A percentile compares a stretch with the other conserved stretches of the same genome.
phyloP scores from a whole-genome alignment of 73 alveolate genomes.

The Paramecium sexaurelia region DNA sequence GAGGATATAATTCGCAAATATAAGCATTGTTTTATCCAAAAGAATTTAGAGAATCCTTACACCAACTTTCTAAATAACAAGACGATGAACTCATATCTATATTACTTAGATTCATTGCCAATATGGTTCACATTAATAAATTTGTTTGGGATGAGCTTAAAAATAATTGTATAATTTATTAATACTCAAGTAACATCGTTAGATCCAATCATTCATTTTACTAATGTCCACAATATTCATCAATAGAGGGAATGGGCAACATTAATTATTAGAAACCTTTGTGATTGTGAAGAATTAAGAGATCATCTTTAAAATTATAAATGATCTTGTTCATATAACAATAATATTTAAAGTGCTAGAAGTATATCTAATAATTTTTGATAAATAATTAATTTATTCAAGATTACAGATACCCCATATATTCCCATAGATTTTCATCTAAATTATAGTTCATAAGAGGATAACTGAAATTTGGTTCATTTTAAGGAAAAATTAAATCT shows the following conservation, averaged over 20 bases:
- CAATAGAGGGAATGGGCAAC: background rate
- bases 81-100: background rate
- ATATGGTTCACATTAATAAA: background rate
- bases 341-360: too few species aligned
- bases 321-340: too few species aligned
- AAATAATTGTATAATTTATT: background rate
- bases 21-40: background rate
- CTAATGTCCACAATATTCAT: background rate
- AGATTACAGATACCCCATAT: background rate
- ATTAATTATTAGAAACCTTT: background rate
- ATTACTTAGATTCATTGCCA: background rate
- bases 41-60: background rate
- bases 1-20: background rate
- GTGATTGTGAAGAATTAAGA: background rate
- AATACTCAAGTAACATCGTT: background rate
- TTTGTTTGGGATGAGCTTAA: background rate
- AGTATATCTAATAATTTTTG: background rate
- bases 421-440: slow-evolving; percentile 47
- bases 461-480: background rate
- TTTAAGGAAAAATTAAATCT: slow-evolving; percentile 46
- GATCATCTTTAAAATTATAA: background rate
- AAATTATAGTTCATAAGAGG: background rate
- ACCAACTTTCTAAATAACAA: background rate
- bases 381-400: background rate
- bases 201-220: background rate